Base-by-base conservation (phyloP, 495 filamentous ascomycete genomes). In the Cladorrhinum samala region DNA sequence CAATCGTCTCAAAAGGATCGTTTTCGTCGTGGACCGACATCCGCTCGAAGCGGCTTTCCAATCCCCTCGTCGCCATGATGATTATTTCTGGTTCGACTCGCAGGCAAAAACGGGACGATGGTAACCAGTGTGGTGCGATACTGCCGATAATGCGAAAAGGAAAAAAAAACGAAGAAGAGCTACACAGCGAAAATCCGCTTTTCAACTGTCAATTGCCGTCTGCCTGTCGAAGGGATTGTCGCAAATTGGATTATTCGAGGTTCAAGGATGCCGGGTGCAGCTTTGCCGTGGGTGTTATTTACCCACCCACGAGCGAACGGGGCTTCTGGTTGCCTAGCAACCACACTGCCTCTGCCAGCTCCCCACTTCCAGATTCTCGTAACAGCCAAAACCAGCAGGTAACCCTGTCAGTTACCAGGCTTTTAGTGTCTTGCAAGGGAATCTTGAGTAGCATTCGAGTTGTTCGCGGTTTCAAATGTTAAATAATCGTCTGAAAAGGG, bases 21-120 rank as follows among this genome's bases (percentile, higher is more conserved):
- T 88, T 89, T 62, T 92, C 89, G 61, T 91, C 89, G 57, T 84
- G 86, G 33, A 95, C 84, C 16, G 87, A 83, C 66, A 93, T 72
- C 58, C 81, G 83, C 79, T 91, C 89, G 62, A 95, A 85, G 46
- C 87, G 85, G 72, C 86, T 73, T 65, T 95, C 89, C 13, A 95
- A 63, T 25, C 68, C 69, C 54, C 76, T 68, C 37, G 71, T 62
- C 27, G 78, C 70, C 77, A 82, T 81, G 59, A 52, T 60, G 42
- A 1, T 40, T 41, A 2, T 50, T 40, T n/a, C 42, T 23, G 50
- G 41, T n/a, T 33, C 13, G 39, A 49, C 20, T 25, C 42, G 18
- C 37, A 43, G n/a, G 38, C 20, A 16, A 33, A 11, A 44, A 30
- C 36, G 21, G 30, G 42, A 20, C 25, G 17, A 21, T 9, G 2